Evolutionary conservation across 2,329 filamentous ascomycete species (phyloP), one percentile per base, ranked within the genome.

Genomic region (Xylaria hypoxylon): DNA sequence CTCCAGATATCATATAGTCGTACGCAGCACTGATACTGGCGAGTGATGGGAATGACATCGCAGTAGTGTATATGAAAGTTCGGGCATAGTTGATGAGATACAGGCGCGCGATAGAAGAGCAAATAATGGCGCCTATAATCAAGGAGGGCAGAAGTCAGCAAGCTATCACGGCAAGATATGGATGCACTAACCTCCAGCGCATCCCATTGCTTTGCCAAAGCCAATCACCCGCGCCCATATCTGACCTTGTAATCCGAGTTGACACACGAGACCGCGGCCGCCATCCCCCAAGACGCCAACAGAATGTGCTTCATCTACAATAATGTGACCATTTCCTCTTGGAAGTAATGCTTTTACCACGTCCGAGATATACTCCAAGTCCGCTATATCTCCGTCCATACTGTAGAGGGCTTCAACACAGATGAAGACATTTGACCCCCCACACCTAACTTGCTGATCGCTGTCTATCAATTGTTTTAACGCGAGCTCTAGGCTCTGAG

Each of bases 331-430:
- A 52, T 92, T 92, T 0, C 83, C 83, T 0, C 67, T 66, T 0
- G 89, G 87, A 0, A 93, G 78, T 0, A 85, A 72, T 0, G 79
- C 77, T 45, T 90, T 84, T 0, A 91, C 84, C 4, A 86, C 80
- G 0, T 82, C 77, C 1, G 91, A 83, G 19, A 94, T 86, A 5
- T 88, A 83, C 11, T 74, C 72, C 11, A 96, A 79, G 0, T 90
- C 90, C 0, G 87, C 87, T 19, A 92, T 79, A 70, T 94, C 91
- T 0, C 92, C 92, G 59, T 95, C 92, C 92, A 96, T 96, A 76
- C 91, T 94, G 77, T 96, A 95, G 0, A 93, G 81, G 0, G 85
- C 87, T 71, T 93, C 91, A 0, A 92, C 82, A 0, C 87, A 87
- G n/a, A 93, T 77, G 70, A 93, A 91, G 2, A 93, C 83, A 68